Evolutionary conservation across 176 grass and related monocot genomes (phyloP), one percentile per base, ranked within the genome.

Genomic region (Musa schizocarpa): DNA sequence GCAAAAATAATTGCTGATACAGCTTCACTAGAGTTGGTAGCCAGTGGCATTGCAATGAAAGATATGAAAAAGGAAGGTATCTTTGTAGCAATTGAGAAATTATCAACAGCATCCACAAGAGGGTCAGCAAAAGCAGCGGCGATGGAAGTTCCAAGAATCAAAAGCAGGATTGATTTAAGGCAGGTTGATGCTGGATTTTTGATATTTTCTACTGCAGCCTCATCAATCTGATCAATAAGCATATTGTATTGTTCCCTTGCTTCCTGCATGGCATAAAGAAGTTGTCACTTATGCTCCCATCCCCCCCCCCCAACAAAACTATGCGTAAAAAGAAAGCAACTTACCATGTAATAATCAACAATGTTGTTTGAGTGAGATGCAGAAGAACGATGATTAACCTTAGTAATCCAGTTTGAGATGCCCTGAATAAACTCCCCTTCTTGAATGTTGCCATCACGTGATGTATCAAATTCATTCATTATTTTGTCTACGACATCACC

Each of bases 51-150:
- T 24, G 77, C 89, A 74, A 96, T 88, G 68, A 96, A 96, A 34
- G 93, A 92, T 53, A 96, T 88, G 81, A 96, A 96, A 70, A 96
- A 96, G 25, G 89, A 92, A 70, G 93, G 89, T 69, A 92, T 96
- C 4, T 54, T 76, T 14, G 93, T 90, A 53, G 89, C 93, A 74
- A 56, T 78, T 57, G 89, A 96, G 50, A 96, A 92, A 78, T 81
- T 86, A 58, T 96, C 86, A 76, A 96, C 93, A 16, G 83, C 82
- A 68, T 96, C 89, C 13, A 92, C 93, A 52, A 96, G 89, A 17
- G 87, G 93, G 25, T 92, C 93, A 17, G 93, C 93, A 81, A 86
- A 90, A 76, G 75, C 85, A n/a, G 89, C 89, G 71, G 93, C 85
- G 78, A 96, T 90, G 53, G 72, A 48, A 66, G 89, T 79, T 74